Conservation (phyloP, 2,329 filamentous ascomycete species). For the Apiospora arundinis region DNA sequence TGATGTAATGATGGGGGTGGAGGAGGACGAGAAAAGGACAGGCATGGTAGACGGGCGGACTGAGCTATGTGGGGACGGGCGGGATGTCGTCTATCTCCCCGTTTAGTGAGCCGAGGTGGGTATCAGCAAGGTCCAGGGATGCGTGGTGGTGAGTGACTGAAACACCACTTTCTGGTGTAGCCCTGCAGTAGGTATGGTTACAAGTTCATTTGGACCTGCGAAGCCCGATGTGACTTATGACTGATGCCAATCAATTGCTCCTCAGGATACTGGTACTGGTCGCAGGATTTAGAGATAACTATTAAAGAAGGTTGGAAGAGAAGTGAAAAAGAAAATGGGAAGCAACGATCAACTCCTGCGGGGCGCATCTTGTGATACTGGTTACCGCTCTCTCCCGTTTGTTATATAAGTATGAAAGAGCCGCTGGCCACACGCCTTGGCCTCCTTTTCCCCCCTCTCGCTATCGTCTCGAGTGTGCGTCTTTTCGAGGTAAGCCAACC, state of each 20-base stretch:
- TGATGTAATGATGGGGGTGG: not conserved
- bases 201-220: not conserved
- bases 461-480: not conserved
- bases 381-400: not conserved
- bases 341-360: not conserved
- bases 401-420: not conserved
- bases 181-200: not conserved
- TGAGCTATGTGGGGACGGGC: not conserved
- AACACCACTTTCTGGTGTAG: not conserved
- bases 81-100: not conserved
- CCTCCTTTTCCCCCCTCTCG: not conserved
- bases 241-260: not conserved
- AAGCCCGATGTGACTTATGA: not conserved
- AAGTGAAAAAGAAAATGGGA: no score
- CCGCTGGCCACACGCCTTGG: not conserved
- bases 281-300: no score
- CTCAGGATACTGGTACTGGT: no score
- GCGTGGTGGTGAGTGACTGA: not conserved
- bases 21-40: not conserved
- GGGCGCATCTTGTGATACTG: slow-evolving; percentile 4
- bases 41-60: not conserved
- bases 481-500: not conserved
- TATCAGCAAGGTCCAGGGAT: not conserved
- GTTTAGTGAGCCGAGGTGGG: not conserved
- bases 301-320: no score